A percentile compares a stretch with the other conserved stretches of the same genome.
These are phyloP conservation scores for Ophiostoma tasmaniense DNA, from an alignment of 2,329 filamentous ascomycete species.

Conservation along the genomic window DNA sequence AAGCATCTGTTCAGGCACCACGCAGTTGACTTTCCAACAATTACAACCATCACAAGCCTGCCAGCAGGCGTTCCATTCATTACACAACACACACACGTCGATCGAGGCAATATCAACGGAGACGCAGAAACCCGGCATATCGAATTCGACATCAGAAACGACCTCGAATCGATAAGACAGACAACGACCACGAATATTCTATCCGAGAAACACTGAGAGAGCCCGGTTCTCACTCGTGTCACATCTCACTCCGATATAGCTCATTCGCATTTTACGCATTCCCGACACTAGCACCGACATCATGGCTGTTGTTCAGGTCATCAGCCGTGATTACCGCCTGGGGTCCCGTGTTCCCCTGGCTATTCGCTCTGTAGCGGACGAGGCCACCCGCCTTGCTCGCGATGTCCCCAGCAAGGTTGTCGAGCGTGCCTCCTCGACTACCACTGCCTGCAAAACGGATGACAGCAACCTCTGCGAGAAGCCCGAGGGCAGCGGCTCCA, in stretches of 20 bases:
- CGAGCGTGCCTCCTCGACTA: conserved; percentile 21
- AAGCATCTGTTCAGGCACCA: conserved; percentile 4
- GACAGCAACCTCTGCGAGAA: conserved; percentile 48
- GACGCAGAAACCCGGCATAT: background rate
- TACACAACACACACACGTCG: conserved; percentile 22
- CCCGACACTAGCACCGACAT: background rate
- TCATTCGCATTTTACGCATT: background rate
- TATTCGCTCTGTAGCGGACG: background rate
- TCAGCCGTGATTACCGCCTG: conserved; percentile 22
- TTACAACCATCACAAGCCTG: conserved; percentile 32
- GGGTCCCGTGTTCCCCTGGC: conserved; percentile 24
- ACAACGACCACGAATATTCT: background rate
- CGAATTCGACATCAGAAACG: background rate
- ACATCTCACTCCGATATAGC: background rate
- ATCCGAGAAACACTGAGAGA: background rate
- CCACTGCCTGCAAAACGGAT: conserved; percentile 22
- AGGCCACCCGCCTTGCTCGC: conserved; percentile 20
- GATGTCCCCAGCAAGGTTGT: conserved; percentile 21
- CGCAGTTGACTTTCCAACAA: conserved; percentile 19
- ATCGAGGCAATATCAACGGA: conserved; percentile 18
- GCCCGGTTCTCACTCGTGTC: background rate
- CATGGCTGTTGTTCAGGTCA: conserved; percentile 19
- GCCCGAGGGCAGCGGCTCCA: conserved; percentile 44
- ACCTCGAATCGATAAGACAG: background rate
- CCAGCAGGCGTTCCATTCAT: conserved; percentile 51